Percentiles rank a stretch among this genome's conserved stretches.
Conservation (phyloP, 106 monocot species). For the Posidonia australis region DNA sequence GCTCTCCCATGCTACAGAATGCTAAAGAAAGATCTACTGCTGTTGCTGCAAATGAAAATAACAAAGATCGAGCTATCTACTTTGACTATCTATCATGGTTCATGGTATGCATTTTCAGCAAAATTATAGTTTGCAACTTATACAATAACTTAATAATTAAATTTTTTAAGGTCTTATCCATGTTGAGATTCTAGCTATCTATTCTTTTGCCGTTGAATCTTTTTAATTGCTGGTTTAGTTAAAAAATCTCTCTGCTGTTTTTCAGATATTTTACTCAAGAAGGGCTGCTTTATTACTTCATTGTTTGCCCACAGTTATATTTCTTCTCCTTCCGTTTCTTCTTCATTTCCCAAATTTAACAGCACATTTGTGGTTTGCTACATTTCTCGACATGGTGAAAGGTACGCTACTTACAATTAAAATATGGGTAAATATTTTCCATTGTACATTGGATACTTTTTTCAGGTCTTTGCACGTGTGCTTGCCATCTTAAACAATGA, state of each 20-base stretch:
- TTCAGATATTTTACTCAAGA: conserved; percentile 78
- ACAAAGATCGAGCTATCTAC: conserved; percentile 53
- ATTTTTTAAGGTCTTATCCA: background rate
- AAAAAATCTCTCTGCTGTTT: background rate
- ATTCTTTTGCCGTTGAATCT: background rate
- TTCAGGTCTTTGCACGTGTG: too few relatives aligned
- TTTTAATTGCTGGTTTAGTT: background rate
- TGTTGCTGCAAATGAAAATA: conserved; percentile 7
- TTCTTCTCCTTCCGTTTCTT: conserved; percentile 61
- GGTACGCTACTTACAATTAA: conserved; percentile 28
- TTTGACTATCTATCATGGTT: conserved; percentile 80
- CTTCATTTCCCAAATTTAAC: conserved; percentile 38
- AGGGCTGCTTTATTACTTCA: conserved; percentile 52
- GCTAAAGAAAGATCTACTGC: conserved; percentile 29
- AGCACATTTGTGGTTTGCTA: conserved; percentile 20
- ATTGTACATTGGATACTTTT: too few relatives aligned
- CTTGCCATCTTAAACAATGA: too few relatives aligned
- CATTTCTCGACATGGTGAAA: conserved; percentile 45
- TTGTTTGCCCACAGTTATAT: conserved; percentile 48
- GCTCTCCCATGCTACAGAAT: conserved; percentile 43
- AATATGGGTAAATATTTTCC: background rate
- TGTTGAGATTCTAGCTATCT: background rate
- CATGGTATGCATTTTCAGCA: conserved; percentile 42
- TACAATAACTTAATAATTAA: background rate
- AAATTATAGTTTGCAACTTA: background rate